Evolutionary conservation across 2,329 filamentous ascomycete species (phyloP), one percentile per base, ranked within the genome.

Genomic region (Talaromyces sp.): DNA sequence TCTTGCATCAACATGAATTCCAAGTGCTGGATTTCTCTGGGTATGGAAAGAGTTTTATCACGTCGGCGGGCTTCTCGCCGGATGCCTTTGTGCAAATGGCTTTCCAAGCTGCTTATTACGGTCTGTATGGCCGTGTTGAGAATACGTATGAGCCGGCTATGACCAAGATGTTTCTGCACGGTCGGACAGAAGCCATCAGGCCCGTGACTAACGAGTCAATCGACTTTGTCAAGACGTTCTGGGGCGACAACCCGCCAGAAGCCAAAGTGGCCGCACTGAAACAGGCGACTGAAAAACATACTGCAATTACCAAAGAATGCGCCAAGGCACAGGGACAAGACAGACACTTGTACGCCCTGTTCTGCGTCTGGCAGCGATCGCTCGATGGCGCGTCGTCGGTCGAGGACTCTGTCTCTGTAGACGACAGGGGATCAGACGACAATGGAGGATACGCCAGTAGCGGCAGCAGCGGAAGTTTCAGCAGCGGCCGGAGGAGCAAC

Each of bases 21-120:
- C 85, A 92, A 66, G 96, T 92, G 12, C 83, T 98, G 4, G 93
- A 98, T 68, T 98, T 98, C 69, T 80, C 81, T 56, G 86, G 88
- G 25, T 99, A 96, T 69, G 95, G 95, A 67, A 97, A 97, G 82
- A 96, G 95, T 76, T 97, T 97, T 73, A 97, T 99, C 77, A 98
- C 92, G 0, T 92, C 90, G 0, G 96, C 96, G 88, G 93, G 93
- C 7, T 96, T 98, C 77, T 98, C 93, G 0, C 93, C 95, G 0
- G 95, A 98, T 74, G 95, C 95, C 0, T 99, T 96, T 73, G 91
- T 99, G 21, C 95, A 99, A 76, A 98, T 99, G 93, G 95, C 95
- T 0, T 97, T 97, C 80, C 95, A 99, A 76, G 93, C 93, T 4
- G 93, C 95, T 1, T 98, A 99, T 80, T 99, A 97, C 71, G 95